These are phyloP conservation scores for Thelonectria blattea DNA, from an alignment of 2,329 filamentous ascomycete genomes.

Conservation along the genomic window DNA sequence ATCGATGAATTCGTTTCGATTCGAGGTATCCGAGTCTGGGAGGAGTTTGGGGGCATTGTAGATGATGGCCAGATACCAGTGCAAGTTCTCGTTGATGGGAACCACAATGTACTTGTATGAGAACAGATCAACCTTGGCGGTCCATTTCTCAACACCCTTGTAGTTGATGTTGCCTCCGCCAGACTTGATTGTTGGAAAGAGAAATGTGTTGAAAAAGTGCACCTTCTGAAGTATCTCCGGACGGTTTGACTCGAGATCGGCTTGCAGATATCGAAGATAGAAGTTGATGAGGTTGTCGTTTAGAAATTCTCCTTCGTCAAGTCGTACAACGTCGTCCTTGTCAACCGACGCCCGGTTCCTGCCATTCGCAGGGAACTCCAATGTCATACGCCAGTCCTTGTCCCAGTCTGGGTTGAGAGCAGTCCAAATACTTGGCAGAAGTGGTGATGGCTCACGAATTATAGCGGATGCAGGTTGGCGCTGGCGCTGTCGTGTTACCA, in stretches of 20 bases:
- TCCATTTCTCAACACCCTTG: slow-evolving; percentile 86
- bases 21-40: slow-evolving; percentile 21
- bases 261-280: slow-evolving; percentile 78
- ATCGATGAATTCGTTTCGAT: slow-evolving; percentile 22
- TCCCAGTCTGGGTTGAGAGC: slow-evolving; percentile 57
- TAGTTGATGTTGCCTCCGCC: slow-evolving; percentile 75
- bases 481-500: slow-evolving; percentile 36
- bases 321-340: slow-evolving; percentile 72
- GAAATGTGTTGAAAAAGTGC: slow-evolving; percentile 93
- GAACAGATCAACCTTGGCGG: slow-evolving; percentile 82
- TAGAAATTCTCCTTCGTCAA: slow-evolving; percentile 84
- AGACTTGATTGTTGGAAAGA: slow-evolving; percentile 79
- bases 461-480: slow-evolving; percentile 25
- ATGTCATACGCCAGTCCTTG: slow-evolving; percentile 59
- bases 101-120: slow-evolving; percentile 88
- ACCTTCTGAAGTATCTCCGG: slow-evolving; percentile 67
- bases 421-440: slow-evolving; percentile 54
- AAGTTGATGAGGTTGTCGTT: slow-evolving; percentile 95
- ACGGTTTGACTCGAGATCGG: slow-evolving; percentile 59
- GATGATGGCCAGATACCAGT: slow-evolving; percentile 97
- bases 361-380: slow-evolving; percentile 66
- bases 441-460: slow-evolving; percentile 8
- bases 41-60: slow-evolving; percentile 79
- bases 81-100: slow-evolving; percentile 83
- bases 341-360: slow-evolving; percentile 70